Percentiles rank a stretch among this genome's conserved stretches.
Evolutionary conservation across 495 filamentous ascomycete species (phyloP).

Genomic region (Hypoxylon fragiforme): DNA sequence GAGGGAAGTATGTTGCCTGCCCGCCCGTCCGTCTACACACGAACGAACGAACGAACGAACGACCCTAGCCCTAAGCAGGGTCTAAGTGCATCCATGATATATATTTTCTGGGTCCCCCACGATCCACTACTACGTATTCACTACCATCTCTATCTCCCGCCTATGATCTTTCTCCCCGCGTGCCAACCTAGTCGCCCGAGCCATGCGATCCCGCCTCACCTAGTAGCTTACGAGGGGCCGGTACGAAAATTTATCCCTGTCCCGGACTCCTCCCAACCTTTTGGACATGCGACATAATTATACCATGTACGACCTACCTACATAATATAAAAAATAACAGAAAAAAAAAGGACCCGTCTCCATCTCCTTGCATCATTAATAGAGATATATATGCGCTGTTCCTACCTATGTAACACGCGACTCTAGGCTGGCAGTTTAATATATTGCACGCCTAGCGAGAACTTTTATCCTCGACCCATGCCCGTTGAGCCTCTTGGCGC

Average conservation of each 20-base stretch:
- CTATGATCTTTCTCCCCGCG: conserved; percentile 33
- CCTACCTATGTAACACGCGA: conserved; percentile 11
- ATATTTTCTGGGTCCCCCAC: conserved; percentile 27
- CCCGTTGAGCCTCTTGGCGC: conserved; percentile 24
- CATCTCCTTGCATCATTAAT: conserved; percentile 7
- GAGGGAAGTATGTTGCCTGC: not conserved
- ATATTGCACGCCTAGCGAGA: too few species aligned
- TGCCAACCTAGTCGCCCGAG: conserved; percentile 3
- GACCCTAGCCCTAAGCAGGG: not conserved
- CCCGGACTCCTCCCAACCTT: not conserved
- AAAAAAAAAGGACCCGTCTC: conserved; percentile 21
- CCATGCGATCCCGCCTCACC: conserved; percentile 27
- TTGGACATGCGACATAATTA: conserved; percentile 21
- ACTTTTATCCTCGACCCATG: conserved; percentile 29
- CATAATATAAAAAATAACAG: too few species aligned
- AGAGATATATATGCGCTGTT: conserved; percentile 8
- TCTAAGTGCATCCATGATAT: not conserved
- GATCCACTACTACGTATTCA: conserved; percentile 29
- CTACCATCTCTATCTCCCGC: conserved; percentile 27
- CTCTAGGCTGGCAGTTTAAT: too few species aligned
- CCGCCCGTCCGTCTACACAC: too few species aligned
- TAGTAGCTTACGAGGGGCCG: conserved; percentile 21
- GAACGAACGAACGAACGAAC: too few species aligned
- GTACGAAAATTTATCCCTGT: conserved; percentile 19
- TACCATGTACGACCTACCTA: too few species aligned